Base-by-base conservation (phyloP, 148 eudicot species). In the Fallopia convolvulus region DNA sequence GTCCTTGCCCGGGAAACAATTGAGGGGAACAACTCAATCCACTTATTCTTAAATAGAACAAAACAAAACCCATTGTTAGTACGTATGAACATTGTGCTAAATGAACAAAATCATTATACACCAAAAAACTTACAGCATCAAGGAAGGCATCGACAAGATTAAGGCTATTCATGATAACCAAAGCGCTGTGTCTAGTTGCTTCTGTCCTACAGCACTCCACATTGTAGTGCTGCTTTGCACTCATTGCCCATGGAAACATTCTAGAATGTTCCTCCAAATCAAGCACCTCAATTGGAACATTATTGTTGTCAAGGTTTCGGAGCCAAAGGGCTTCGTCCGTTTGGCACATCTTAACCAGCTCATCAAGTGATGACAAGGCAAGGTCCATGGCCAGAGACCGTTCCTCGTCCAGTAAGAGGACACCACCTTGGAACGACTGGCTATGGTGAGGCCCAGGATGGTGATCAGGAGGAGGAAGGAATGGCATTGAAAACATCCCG, bases 351-450 rank as follows among this genome's bases (percentile, higher is more conserved):
- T 87, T 78, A 18, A 90, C 73, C 39, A 96, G 89, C 76, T 96
- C 99, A 41, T 96, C 99, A 91, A 93, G 93, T 41, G 99, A 97
- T 52, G 94, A 90, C 46, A 93, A 88, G 2, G 97, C 99, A 0
- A 91, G 81, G 90, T 96, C 97, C 44, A 93, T 85, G 74, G 91
- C 89, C 81, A 91, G 75, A 0, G 97, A 89, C 79, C 88, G 91
- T 30, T 91, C 93, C 6, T 90, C 93, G 55, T 91, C 99, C 23
- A 73, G 46, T 42, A 73, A 23, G 55, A 44, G 32, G 14, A 21
- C 6, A 8, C 75, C 75, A 11, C 53, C 36, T 73, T 20, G 75
- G 52, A 42, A 73, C 10, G 47, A 9, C 9, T 44, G 75, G 55
- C 55, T 6, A 13, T 46, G 52, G 52, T 73, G 75, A 15, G 30